phyloP scores from a whole-genome alignment of 805 yeast species.

The Barnettozyma wickerhamii region DNA sequence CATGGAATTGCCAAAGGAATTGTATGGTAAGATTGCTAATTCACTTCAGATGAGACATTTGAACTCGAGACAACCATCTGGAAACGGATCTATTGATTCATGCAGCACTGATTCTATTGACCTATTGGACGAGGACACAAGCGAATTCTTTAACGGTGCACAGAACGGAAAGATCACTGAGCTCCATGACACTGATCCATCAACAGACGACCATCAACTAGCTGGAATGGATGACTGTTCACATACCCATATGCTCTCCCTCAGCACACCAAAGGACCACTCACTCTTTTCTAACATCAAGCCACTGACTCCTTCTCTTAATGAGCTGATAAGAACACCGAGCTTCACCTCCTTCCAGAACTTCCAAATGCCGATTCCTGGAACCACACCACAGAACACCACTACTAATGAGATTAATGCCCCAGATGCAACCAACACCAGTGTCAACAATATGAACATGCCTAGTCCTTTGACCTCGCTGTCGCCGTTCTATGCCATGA shows the following conservation, averaged over 20 bases:
- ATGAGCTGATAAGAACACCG: conserved; percentile 1
- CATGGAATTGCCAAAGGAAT: conserved; percentile 16
- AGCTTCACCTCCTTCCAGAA: not conserved
- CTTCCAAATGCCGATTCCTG: not conserved
- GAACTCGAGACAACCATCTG: conserved; percentile 2
- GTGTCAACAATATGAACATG: not conserved
- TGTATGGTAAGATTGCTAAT: conserved; percentile 15
- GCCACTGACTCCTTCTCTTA: conserved; percentile 1
- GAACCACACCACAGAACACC: not conserved
- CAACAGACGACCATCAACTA: not conserved
- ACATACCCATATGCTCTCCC: not conserved
- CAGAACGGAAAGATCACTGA: not conserved
- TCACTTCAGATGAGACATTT: conserved; percentile 13
- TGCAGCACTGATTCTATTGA: not conserved
- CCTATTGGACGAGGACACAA: not conserved
- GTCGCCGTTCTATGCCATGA: not conserved
- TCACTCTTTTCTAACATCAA: conserved; percentile 1
- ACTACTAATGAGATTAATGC: not conserved
- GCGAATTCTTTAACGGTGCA: not conserved
- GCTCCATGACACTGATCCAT: not conserved
- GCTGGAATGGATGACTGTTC: not conserved
- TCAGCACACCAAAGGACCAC: not conserved
- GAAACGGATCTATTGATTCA: not conserved
- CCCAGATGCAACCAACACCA: no score
- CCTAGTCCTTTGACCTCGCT: not conserved